phyloP scores from a whole-genome alignment of 2,329 filamentous ascomycete genomes.

The Fusarium brachygibbosum region DNA sequence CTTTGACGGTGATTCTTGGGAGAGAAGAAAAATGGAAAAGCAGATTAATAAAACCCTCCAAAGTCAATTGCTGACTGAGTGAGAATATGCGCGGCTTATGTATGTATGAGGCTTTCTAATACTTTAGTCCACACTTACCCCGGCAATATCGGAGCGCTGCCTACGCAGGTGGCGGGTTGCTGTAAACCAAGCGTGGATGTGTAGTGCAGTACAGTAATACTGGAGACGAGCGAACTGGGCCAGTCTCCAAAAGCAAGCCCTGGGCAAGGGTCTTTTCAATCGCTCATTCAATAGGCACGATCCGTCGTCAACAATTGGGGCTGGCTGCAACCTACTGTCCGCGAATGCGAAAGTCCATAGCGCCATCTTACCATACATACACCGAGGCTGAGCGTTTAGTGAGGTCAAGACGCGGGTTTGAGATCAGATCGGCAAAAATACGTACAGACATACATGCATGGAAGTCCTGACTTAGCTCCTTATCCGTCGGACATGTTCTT shows the following conservation, averaged over 20 bases:
- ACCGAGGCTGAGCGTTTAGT: conserved; percentile 11
- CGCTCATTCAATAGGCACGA: conserved; percentile 7
- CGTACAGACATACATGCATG: neutral
- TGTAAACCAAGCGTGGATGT: neutral
- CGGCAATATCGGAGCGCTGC: conserved; percentile 41
- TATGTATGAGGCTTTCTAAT: conserved; percentile 29
- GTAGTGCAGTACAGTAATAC: neutral
- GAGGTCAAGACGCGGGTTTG: conserved; percentile 1
- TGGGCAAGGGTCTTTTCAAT: conserved; percentile 10
- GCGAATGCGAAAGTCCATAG: conserved; percentile 16
- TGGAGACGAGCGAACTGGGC: conserved; percentile 1
- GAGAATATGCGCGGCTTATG: conserved; percentile 33
- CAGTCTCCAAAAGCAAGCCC: conserved; percentile 33
- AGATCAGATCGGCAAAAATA: neutral
- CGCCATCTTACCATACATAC: conserved; percentile 2
- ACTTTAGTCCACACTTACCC: conserved; percentile 7
- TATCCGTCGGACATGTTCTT: conserved; percentile 14
- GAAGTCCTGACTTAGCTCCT: neutral
- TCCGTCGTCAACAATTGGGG: conserved; percentile 41
- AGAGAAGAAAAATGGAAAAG: neutral
- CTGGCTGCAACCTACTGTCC: conserved; percentile 5
- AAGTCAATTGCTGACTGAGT: conserved; percentile 19
- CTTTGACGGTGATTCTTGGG: neutral
- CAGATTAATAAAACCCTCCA: neutral
- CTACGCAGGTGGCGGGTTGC: conserved; percentile 43